Base-by-base conservation (phyloP, 1,284 basidiomycete species). In the Ceratobasidium sp. region DNA sequence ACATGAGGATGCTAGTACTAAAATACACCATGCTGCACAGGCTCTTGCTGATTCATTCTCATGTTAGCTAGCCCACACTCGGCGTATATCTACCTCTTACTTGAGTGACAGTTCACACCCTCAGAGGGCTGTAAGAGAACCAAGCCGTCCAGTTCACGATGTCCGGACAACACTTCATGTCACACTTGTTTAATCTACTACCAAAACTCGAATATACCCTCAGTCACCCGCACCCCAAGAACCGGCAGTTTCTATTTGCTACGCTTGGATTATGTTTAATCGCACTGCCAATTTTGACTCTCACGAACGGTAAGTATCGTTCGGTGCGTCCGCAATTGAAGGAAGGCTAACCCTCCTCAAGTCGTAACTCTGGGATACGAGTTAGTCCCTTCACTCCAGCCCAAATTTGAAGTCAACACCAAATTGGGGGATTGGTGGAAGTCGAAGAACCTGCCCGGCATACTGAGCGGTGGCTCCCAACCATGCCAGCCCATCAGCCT, bases 171-270 rank as follows among this genome's bases (percentile, higher is more conserved):
- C n/a, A n/a, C n/a, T n/a, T n/a, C n/a, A n/a, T n/a, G n/a, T n/a
- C n/a, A n/a, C n/a, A n/a, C n/a, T n/a, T n/a, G n/a, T n/a, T n/a
- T n/a, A n/a, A n/a, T n/a, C n/a, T n/a, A n/a, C n/a, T n/a, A n/a
- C n/a, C n/a, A n/a, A n/a, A n/a, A n/a, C 41, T 71, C 17, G 66
- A 69, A 48, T 69, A 69, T 19, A 57, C 27, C 41, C 22, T 57
- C 17, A 59, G 17, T 14, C 66, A 69, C 27, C 53, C 53, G 7
- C 44, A 57, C 48, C 54, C 66, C 4, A 44, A 36, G 7, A 45
- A 45, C 6, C 51, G 22, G 5, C 45, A 6, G 53, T 57, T 69
- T 47, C 36, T 57, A 5, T 27, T 69, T 0, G 66, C 53, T 2
- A 69, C 66, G 4, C 22, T 69, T n/a, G 22, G 56, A 5, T 2